Evolutionary conservation across 768 basidiomycete genomes (phyloP).

Genomic region (Tricholoma bakamatsutake): DNA sequence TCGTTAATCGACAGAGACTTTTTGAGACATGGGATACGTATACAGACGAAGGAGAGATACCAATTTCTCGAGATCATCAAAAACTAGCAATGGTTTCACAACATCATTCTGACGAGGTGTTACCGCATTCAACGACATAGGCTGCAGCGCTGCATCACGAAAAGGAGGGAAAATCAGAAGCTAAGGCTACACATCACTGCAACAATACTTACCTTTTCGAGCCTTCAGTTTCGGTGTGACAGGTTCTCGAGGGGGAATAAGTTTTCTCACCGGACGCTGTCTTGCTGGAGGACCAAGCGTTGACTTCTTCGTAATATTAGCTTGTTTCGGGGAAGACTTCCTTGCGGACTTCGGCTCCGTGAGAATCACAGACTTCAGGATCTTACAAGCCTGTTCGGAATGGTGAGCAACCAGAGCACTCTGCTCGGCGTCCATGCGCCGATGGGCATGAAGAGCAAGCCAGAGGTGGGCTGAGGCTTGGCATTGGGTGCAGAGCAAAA

Average conservation of each 20-base stretch:
- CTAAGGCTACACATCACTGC: background rate
- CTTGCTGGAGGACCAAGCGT: constrained; percentile 4
- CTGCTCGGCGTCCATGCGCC: constrained; percentile 38
- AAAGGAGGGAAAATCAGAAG: constrained; percentile 1
- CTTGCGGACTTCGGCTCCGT: constrained; percentile 13
- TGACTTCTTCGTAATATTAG: constrained; percentile 14
- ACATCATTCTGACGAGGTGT: constrained; percentile 21
- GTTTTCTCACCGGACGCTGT: constrained; percentile 12
- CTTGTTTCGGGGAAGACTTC: constrained; percentile 22
- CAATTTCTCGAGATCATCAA: constrained; percentile 39
- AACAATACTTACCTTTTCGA: constrained; percentile 25
- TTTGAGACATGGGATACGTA: background rate
- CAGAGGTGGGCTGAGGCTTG: constrained; percentile 55
- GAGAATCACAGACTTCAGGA: constrained; percentile 37
- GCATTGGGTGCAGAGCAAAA: constrained; percentile 39
- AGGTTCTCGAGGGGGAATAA: constrained; percentile 21
- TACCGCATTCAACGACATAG: constrained; percentile 22
- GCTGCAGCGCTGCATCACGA: constrained; percentile 20
- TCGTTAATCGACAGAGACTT: constrained; percentile 1
- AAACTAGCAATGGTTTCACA: constrained; percentile 10
- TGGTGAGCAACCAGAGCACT: constrained; percentile 42
- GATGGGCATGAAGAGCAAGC: constrained; percentile 68
- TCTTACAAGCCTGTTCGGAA: constrained; percentile 44
- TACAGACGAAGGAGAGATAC: constrained; percentile 49
- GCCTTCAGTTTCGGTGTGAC: constrained; percentile 40